phyloP scores from a whole-genome alignment of 164 flowering plant genomes.

The Umbellularia californica region DNA sequence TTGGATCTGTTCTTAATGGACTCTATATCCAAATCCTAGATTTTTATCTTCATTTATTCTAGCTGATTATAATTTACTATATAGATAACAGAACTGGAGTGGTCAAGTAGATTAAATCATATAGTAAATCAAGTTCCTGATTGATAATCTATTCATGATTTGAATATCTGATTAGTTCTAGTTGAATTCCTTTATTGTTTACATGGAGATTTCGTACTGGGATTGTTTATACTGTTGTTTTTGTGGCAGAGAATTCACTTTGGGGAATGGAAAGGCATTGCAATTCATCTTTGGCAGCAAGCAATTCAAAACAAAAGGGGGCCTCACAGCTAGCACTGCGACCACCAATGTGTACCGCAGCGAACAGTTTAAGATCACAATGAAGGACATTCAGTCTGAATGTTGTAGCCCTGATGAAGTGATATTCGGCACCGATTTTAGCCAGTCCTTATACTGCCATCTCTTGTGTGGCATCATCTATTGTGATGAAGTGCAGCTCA shows the following conservation, averaged over 20 bases:
- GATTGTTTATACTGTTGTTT: not conserved
- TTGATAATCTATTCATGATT: not conserved
- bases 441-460: conserved; percentile 79
- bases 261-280: conserved; percentile 70
- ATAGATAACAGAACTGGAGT: not conserved
- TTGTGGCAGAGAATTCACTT: conserved; percentile 62
- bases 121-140: not conserved
- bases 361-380: conserved; percentile 45
- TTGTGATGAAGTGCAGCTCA: conserved; percentile 57
- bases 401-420: conserved; percentile 93
- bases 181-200: not conserved
- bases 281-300: conserved; percentile 85
- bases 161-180: not conserved
- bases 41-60: not conserved
- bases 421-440: conserved; percentile 74
- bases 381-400: conserved; percentile 56
- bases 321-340: conserved; percentile 72
- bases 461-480: conserved; percentile 75
- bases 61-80: not conserved
- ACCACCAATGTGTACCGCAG: conserved; percentile 75
- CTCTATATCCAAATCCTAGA: not conserved
- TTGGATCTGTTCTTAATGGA: too few relatives aligned
- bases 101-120: not conserved
- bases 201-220: not conserved
- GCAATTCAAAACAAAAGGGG: conserved; percentile 71